Percentiles rank a stretch among this genome's conserved stretches.
phyloP scores from a whole-genome alignment of 2,329 filamentous ascomycete genomes.

The Harringtonia lauricola region DNA sequence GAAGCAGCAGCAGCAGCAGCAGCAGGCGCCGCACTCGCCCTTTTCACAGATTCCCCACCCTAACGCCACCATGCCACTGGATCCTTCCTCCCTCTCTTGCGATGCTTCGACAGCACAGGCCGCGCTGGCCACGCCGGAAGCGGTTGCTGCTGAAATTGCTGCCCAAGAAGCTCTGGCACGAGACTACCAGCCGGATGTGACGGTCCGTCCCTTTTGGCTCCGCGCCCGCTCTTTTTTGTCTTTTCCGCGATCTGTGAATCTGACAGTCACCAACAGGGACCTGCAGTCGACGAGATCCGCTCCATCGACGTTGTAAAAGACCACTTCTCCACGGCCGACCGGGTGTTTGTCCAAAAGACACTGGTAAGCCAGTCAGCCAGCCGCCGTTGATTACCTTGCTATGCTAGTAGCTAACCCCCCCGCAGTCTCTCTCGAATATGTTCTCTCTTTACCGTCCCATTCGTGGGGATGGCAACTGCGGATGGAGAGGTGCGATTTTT shows the following conservation, averaged over 20 bases:
- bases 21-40: neutral
- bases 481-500: constrained; percentile 70
- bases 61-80: too few relatives aligned
- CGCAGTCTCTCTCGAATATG: constrained; percentile 66
- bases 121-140: constrained; percentile 1
- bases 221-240: neutral
- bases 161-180: constrained; percentile 51
- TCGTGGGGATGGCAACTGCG: constrained; percentile 90
- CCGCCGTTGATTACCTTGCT: too few relatives aligned
- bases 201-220: constrained; percentile 28
- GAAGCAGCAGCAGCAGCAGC: constrained; percentile 1
- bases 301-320: constrained; percentile 67
- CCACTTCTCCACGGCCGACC: constrained; percentile 83
- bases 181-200: constrained; percentile 45
- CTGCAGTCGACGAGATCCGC: constrained; percentile 68
- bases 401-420: too few relatives aligned
- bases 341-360: constrained; percentile 77
- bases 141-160: constrained; percentile 30
- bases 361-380: constrained; percentile 41
- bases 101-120: neutral
- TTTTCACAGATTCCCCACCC: neutral
- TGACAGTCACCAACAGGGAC: constrained; percentile 51
- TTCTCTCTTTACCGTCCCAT: constrained; percentile 83
- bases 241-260: constrained; percentile 1
- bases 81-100: too few relatives aligned